These are phyloP conservation scores for Anisogramma anomala DNA, from an alignment of 2,329 filamentous ascomycete genomes.

Conservation along the genomic window DNA sequence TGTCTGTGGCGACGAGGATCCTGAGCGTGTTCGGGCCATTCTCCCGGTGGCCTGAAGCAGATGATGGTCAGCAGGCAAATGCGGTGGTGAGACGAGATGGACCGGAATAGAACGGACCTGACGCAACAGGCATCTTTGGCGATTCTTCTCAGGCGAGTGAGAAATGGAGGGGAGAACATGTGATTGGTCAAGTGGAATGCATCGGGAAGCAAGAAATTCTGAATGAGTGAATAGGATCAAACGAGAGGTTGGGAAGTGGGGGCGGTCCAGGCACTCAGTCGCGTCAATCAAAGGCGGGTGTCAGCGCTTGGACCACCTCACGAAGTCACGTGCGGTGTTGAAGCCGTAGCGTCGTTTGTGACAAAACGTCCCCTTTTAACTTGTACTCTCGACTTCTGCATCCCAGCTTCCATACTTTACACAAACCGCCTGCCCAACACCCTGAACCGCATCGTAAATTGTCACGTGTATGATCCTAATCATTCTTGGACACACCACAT, in stretches of 20 bases:
- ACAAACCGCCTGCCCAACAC: too few species aligned
- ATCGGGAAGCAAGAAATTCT: slow-evolving; percentile 3
- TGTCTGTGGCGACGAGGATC: slow-evolving; percentile 88
- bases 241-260: neutral
- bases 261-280: slow-evolving; percentile 1
- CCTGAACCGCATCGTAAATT: too few species aligned
- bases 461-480: too few species aligned
- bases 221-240: neutral
- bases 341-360: too few species aligned
- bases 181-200: neutral
- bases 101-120: slow-evolving; percentile 16
- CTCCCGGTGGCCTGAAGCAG: slow-evolving; percentile 22
- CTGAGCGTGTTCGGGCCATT: slow-evolving; percentile 91
- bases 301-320: neutral
- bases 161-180: too few species aligned
- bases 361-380: too few species aligned
- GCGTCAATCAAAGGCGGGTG: neutral
- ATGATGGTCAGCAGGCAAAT: neutral
- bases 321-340: slow-evolving; percentile 4
- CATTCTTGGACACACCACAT: too few species aligned
- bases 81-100: neutral
- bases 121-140: slow-evolving; percentile 18
- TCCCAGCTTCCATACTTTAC: too few species aligned
- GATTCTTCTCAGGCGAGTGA: neutral
- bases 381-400: too few species aligned